Base-by-base conservation (phyloP, 1,284 basidiomycete genomes). In the Xanthoconium separans region DNA sequence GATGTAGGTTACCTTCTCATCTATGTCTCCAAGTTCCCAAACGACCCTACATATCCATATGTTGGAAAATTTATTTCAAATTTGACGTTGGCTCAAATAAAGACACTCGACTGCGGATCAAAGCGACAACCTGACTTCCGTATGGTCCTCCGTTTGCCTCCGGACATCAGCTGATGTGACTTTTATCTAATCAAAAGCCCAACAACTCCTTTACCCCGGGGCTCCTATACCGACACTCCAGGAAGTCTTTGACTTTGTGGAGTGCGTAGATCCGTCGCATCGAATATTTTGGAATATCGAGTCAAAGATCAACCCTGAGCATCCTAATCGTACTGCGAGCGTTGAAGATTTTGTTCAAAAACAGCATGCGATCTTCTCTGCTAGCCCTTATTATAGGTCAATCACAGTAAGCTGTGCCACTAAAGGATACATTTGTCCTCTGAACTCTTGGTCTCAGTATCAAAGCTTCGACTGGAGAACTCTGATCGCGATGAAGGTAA, bases 381-480 rank as follows among this genome's bases (percentile, higher is more conserved):
- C 69, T 12, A 88, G 84, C 55, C 75, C 77, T 22, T 88, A 88
- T 64, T 72, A 72, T 36, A 63, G 75, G 24, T 75, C 79, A 11
- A 87, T 89, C 58, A 87, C 83, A 7, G 85, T 86, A 59, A 58
- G 82, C 61, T 4, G 6, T 30, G 3, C 37, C 43, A 13, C 36
- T 27, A 45, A 11, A 53, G 12, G n/a, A 9, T 18, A 20, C 24
- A 10, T 6, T 3, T 20, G n/a, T 30, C 6, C 40, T 31, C 33
- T 63, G 29, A 27, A 65, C 40, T 10, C 27, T 16, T 16, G 4
- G 9, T 30, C 16, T 7, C 54, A 89, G 85, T 88, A 82, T 61
- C 85, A 89, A 72, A 88, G 85, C 62, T 88, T 89, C 60, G 86
- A 89, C 63, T 89, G 87, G 87, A 76, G 87, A 58, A 84, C 85